phyloP scores from a whole-genome alignment of 306 rosid genomes.

The Cicer cuneatum region DNA sequence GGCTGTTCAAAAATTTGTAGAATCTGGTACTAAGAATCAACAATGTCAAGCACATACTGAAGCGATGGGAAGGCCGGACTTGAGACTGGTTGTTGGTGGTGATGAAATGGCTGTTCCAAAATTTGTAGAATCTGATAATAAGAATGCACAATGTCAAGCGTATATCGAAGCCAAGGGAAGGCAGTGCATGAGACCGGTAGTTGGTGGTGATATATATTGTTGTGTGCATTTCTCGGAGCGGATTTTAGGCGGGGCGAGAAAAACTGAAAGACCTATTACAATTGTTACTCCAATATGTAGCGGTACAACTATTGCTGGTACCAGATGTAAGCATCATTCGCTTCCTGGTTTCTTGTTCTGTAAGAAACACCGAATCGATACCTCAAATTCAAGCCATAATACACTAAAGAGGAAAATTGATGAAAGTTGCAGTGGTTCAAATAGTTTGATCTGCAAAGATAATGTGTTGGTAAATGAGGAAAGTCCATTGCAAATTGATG shows the following conservation, averaged over 20 bases:
- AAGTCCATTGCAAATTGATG: constrained; percentile 61
- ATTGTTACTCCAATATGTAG: constrained; percentile 69
- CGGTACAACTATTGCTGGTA: constrained; percentile 83
- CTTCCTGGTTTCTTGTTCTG: constrained; percentile 71
- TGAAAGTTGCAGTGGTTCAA: constrained; percentile 51
- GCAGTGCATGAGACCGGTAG: constrained; percentile 84
- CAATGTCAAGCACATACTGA: constrained; percentile 4
- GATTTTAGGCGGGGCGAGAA: constrained; percentile 54
- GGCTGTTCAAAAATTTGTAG: constrained; percentile 47
- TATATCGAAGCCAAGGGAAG: constrained; percentile 86
- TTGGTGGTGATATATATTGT: constrained; percentile 82
- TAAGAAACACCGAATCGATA: constrained; percentile 64
- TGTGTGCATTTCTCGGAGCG: constrained; percentile 72
- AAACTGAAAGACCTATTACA: constrained; percentile 53
- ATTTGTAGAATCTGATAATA: constrained; percentile 52
- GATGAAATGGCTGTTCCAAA: constrained; percentile 45
- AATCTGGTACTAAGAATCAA: constrained; percentile 53
- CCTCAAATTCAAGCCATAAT: constrained; percentile 46
- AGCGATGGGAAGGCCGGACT: constrained; percentile 45
- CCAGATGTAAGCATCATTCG: constrained; percentile 85
- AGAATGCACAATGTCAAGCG: constrained; percentile 70
- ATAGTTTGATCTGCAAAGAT: constrained; percentile 53
- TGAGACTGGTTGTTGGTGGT: constrained; percentile 47
- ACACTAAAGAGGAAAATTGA: constrained; percentile 65
- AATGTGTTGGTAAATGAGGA: constrained; percentile 53